Conservation (phyloP, 2,329 filamentous ascomycete species). For the Fusarium brachygibbosum region DNA sequence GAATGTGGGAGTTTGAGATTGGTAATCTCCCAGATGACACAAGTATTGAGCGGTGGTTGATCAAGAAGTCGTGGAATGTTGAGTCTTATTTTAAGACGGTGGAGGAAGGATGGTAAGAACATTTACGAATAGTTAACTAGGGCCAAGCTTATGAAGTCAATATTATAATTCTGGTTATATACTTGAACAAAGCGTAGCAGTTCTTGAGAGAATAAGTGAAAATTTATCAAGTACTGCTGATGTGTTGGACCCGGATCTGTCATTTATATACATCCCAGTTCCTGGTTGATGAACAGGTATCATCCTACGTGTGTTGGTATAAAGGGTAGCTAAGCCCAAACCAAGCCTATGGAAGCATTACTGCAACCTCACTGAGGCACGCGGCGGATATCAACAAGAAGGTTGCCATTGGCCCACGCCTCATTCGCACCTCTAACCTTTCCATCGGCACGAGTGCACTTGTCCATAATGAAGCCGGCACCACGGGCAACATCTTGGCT, state of each 20-base stretch:
- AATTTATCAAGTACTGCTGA: no score
- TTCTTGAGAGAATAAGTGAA: no score
- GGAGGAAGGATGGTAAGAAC: conserved; percentile 4
- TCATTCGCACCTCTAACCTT: neutral
- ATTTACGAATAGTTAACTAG: neutral
- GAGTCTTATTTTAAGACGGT: conserved; percentile 15
- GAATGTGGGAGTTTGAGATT: conserved; percentile 25
- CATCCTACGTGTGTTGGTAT: neutral
- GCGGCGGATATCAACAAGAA: neutral
- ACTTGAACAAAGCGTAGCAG: no score
- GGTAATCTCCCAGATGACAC: conserved; percentile 8
- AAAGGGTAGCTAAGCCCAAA: fast-evolving
- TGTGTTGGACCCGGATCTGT: no score
- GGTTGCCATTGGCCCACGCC: neutral
- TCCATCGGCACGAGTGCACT: neutral
- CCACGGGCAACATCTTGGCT: neutral
- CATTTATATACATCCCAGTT: no score
- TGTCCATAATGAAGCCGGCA: neutral
- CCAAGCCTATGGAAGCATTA: neutral
- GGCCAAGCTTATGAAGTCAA: no score
- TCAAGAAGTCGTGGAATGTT: conserved; percentile 13
- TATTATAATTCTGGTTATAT: no score
- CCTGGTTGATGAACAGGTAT: neutral
- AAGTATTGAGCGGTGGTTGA: conserved; percentile 19
- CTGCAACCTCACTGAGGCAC: no score